These are phyloP conservation scores for Cryphonectria naterciae DNA, from an alignment of 2,329 filamentous ascomycete genomes.

Conservation along the genomic window DNA sequence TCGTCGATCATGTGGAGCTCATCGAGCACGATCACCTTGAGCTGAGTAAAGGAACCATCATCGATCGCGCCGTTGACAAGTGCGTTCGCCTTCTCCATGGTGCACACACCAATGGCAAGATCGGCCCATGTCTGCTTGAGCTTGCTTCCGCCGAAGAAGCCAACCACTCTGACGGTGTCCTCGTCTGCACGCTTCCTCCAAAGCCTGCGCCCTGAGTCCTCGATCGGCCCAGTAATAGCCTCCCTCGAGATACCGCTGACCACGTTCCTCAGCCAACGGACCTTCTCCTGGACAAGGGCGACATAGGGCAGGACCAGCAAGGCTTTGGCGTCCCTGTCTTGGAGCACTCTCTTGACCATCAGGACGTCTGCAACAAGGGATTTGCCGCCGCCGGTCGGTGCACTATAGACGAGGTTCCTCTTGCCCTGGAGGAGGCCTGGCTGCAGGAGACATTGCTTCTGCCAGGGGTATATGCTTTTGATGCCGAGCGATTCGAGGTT, in stretches of 20 bases:
- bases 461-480: conserved; percentile 76
- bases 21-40: conserved; percentile 72
- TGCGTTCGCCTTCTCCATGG: conserved; percentile 80
- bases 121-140: conserved; percentile 70
- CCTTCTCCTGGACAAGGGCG: conserved; percentile 78
- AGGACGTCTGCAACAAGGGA: conserved; percentile 74
- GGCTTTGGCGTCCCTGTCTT: conserved; percentile 66
- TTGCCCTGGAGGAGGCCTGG: conserved; percentile 67
- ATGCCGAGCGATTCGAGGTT: conserved; percentile 73
- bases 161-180: conserved; percentile 66
- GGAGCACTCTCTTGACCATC: conserved; percentile 73
- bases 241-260: conserved; percentile 61
- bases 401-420: conserved; percentile 77
- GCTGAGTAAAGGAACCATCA: conserved; percentile 65
- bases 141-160: conserved; percentile 76
- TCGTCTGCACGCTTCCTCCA: conserved; percentile 62
- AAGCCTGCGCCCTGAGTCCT: conserved; percentile 43
- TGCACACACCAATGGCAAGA: conserved; percentile 78
- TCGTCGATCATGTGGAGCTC: conserved; percentile 85
- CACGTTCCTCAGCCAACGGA: conserved; percentile 71
- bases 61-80: conserved; percentile 75
- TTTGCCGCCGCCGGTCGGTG: conserved; percentile 78
- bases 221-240: conserved; percentile 39
- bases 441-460: conserved; percentile 72
- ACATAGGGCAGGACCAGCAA: conserved; percentile 78